Base-by-base conservation (phyloP, 2,329 filamentous ascomycete species). In the Monilinia fructigena region DNA sequence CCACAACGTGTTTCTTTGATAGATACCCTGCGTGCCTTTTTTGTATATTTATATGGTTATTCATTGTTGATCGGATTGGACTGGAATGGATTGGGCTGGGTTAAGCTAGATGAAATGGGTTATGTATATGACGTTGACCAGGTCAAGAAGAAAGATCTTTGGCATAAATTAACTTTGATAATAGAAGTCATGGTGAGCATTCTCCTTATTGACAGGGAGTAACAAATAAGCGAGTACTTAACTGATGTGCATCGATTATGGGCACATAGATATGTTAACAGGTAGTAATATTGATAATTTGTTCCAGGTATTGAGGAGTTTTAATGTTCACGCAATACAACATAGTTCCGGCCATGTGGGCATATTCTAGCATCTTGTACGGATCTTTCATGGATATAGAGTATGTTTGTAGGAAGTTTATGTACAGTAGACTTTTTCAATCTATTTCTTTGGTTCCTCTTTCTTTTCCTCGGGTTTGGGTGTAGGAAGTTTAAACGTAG, bases 381-480 rank as follows among this genome's bases (percentile, higher is more conserved):
- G 20, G 28, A 47, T 23, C 14, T n/a, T 62, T 47, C 35, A 35
- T 31, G 55, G 5, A 42, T 40, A 18, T 55, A 16, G 42, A 55
- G 28, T 47, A 26, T 47, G 69, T 70, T 65, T 69, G 59, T 65
- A 63, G 68, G 53, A 47, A 67, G 40, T 67, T 69, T 74, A 75
- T 74, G 69, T 75, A 75, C 73, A 75, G 67, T 66, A 40, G 55
- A 62, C 63, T 62, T 50, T 66, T 68, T 16, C 35, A 67, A 60
- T 72, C 69, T 92, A 94, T 83, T 97, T 97, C 89, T 97, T 96
- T 74, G 90, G 86, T 80, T 94, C 91, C 78, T 93, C 91, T 78
- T 90, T 89, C 83, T 92, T 92, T 76, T 92, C 89, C 81, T 99
- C 95, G 5, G 95, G 94, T 82, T 97, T 96, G 63, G 95, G 91